phyloP scores from a whole-genome alignment of 306 rosid genomes.

The Myrica gale region DNA sequence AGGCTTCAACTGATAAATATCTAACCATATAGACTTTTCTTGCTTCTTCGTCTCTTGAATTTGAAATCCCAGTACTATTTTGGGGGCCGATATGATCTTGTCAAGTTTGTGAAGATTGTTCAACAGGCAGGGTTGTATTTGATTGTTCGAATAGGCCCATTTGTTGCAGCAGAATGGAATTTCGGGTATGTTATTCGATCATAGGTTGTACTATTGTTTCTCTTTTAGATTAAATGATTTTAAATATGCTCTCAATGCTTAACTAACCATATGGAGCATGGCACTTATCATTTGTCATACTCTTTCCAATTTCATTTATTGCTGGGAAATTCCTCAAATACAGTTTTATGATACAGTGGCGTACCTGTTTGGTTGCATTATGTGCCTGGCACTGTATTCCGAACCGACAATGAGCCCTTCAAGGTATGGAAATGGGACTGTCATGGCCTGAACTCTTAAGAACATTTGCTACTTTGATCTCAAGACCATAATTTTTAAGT shows the following conservation, averaged over 20 bases:
- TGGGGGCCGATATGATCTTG: slow-evolving; percentile 56
- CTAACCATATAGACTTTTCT: neutral
- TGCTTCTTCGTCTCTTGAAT: slow-evolving; percentile 3
- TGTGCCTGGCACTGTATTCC: slow-evolving; percentile 78
- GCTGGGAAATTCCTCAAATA: slow-evolving; percentile 25
- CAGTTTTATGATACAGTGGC: slow-evolving; percentile 58
- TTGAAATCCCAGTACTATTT: slow-evolving; percentile 41
- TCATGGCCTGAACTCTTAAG: slow-evolving; percentile 12
- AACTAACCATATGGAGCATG: neutral
- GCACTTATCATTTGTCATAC: neutral
- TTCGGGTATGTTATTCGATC: slow-evolving; percentile 35
- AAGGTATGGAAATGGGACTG: slow-evolving; percentile 54
- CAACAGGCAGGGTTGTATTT: slow-evolving; percentile 49
- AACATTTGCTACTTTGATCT: neutral
- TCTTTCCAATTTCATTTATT: slow-evolving; percentile 11
- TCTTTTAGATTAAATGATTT: neutral
- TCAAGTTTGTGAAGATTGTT: slow-evolving; percentile 51
- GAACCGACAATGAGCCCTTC: slow-evolving; percentile 75
- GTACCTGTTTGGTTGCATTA: slow-evolving; percentile 96
- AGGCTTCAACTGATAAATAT: neutral
- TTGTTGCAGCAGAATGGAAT: slow-evolving; percentile 58
- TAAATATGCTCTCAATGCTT: slow-evolving; percentile 5
- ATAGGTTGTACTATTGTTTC: neutral
- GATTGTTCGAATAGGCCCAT: slow-evolving; percentile 60
- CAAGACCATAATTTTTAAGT: neutral